Evolutionary conservation across 192 early-diverging fungal genomes (phyloP), one percentile per base, ranked within the genome.

Genomic region (Diversispora epigaea): DNA sequence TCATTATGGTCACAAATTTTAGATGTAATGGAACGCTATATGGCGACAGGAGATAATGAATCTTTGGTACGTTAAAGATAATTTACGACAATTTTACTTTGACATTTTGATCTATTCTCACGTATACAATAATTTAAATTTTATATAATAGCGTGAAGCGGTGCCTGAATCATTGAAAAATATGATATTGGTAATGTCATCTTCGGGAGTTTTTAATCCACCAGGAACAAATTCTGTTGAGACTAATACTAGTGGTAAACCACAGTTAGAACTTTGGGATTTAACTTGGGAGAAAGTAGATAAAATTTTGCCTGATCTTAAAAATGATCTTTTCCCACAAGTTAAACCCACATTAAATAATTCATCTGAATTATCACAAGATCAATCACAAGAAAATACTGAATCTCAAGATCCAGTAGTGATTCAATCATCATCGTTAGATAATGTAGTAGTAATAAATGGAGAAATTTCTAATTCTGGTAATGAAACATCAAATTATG

Each of bases 161-260:
- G 86, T 94, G 8, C 80, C 84, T 0, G 93, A 94, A 76, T 87
- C 87, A 12, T 74, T 94, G 40, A 94, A 94, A 78, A 94, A 94
- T 79, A 90, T 93, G 85, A 78, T 94, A 17, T 83, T 93, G 7
- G 92, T 94, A 7, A 88, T 94, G 89, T 89, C 87, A 14, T 87
- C 91, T 0, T 91, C 91, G 10, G 90, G 88, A 41, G 81, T 87
- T 7, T 88, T 94, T 70, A 80, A 55, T 15, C 65, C 21, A 32
- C 70, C 70, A 60, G 56, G 32, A 70, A 60, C 44, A 58, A 4
- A 40, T 5, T 4, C 52, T 21, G 40, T 1, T 46, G 15, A 22
- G 22, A 58, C 46, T 14, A 45, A 11, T 5, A 3, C 7, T 46
- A 44, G 3, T 72, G 41, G 73, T 45, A 54, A 70, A 32, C 12